Conservation (phyloP, 1,139 yeast genomes). For the Lodderomyces jiufengensis region DNA sequence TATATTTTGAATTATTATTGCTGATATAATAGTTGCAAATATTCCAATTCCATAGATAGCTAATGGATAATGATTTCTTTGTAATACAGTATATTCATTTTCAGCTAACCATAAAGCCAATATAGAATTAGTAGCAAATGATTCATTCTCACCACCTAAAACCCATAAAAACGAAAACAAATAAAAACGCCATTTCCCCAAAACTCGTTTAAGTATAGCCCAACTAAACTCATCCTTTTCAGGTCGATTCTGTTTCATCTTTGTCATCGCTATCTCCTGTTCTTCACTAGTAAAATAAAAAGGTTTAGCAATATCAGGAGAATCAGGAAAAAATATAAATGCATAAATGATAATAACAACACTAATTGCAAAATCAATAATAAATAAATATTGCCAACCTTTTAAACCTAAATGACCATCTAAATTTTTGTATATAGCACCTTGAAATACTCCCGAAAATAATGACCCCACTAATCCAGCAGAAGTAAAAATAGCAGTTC, state of each 20-base stretch:
- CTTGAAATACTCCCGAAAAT: slow-evolving; percentile 69
- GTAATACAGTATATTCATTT: slow-evolving; percentile 39
- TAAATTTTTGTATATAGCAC: slow-evolving; percentile 37
- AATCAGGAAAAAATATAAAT: slow-evolving; percentile 55
- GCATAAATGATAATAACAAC: slow-evolving; percentile 53
- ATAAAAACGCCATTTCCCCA: slow-evolving; percentile 60
- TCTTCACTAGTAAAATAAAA: slow-evolving; percentile 35
- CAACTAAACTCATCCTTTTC: slow-evolving; percentile 36
- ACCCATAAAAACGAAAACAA: slow-evolving; percentile 52
- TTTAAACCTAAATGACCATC: slow-evolving; percentile 33
- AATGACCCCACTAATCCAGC: slow-evolving; percentile 76
- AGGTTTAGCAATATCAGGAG: slow-evolving; percentile 45
- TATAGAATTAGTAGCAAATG: slow-evolving; percentile 49
- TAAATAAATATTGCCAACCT: slow-evolving; percentile 73
- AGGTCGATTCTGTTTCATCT: slow-evolving; percentile 34
- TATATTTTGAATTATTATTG: slow-evolving; percentile 40
- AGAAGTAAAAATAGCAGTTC: slow-evolving; percentile 49
- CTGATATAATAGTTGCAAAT: slow-evolving; percentile 41
- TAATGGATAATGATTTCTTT: slow-evolving; percentile 55
- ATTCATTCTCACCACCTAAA: slow-evolving; percentile 56
- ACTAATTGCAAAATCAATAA: slow-evolving; percentile 71
- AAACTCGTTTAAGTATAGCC: slow-evolving; percentile 44
- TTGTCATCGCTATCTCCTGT: slow-evolving; percentile 21
- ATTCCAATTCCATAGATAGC: slow-evolving; percentile 56
- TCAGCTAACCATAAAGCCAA: slow-evolving; percentile 50